These are phyloP conservation scores for Tricholoma bakamatsutake DNA, from an alignment of 768 basidiomycete species.

Conservation along the genomic window DNA sequence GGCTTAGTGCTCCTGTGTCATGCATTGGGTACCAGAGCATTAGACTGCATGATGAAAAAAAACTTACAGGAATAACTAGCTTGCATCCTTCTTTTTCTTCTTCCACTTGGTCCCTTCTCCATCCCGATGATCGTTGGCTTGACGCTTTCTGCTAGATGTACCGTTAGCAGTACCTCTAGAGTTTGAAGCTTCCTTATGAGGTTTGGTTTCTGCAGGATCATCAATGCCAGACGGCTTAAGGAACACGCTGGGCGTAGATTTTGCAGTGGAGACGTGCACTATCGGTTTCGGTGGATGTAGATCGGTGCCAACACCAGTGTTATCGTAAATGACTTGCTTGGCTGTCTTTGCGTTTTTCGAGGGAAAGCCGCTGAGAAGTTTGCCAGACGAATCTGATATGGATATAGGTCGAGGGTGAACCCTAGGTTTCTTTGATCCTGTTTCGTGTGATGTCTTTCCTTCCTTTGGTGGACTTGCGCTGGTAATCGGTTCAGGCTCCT, in stretches of 20 bases:
- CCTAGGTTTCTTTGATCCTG: slow-evolving; percentile 6
- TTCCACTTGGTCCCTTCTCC: slow-evolving; percentile 25
- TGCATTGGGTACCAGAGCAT: neutral
- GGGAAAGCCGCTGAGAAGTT: slow-evolving; percentile 16
- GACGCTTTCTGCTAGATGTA: slow-evolving; percentile 25
- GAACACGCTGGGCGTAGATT: slow-evolving; percentile 25
- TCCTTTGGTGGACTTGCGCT: neutral
- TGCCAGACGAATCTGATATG: slow-evolving; percentile 18
- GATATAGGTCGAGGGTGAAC: slow-evolving; percentile 18
- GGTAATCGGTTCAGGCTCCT: slow-evolving; percentile 9
- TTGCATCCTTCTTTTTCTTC: slow-evolving; percentile 24
- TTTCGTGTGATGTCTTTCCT: neutral
- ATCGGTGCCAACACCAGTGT: slow-evolving; percentile 43
- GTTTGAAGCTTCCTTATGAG: slow-evolving; percentile 4
- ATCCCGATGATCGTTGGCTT: slow-evolving; percentile 16
- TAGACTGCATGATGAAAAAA: neutral
- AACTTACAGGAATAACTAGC: slow-evolving; percentile 1
- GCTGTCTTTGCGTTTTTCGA: slow-evolving; percentile 34
- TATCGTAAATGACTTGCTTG: slow-evolving; percentile 41
- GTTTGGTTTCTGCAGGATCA: slow-evolving; percentile 29
- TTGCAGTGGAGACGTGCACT: neutral
- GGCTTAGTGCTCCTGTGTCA: neutral
- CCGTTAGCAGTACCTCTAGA: slow-evolving; percentile 8
- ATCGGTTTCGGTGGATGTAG: slow-evolving; percentile 26
- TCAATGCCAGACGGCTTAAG: slow-evolving; percentile 56